Evolutionary conservation across 129 eudicot genomes (phyloP).

Genomic region (Calendula officinalis): DNA sequence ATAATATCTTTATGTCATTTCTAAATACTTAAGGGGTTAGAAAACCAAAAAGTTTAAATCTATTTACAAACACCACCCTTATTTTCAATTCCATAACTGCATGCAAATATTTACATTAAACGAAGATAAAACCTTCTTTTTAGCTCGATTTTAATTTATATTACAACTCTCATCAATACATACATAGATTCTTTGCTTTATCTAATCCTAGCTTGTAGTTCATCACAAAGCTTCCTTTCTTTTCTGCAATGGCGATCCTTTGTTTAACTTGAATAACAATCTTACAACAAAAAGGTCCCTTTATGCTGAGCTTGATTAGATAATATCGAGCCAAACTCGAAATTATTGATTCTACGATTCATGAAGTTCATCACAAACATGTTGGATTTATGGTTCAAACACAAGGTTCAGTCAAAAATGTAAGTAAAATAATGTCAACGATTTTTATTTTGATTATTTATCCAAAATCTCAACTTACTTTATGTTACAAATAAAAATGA

Average conservation of each 20-base stretch:
- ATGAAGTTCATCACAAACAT: conserved; percentile 35
- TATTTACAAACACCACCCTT: no score
- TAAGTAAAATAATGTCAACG: not conserved
- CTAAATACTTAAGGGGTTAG: not conserved
- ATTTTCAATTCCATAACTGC: no score
- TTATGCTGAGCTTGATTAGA: not conserved
- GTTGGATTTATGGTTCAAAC: conserved; percentile 51
- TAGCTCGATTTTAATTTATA: no score
- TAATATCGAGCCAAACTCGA: not conserved
- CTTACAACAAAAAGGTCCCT: not conserved
- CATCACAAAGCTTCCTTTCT: conserved; percentile 29
- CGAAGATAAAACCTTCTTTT: no score
- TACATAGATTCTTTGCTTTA: conserved; percentile 15
- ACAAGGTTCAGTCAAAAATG: conserved; percentile 63
- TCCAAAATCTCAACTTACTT: not conserved
- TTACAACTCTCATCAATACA: not conserved
- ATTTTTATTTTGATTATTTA: not conserved
- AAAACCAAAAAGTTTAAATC: not conserved
- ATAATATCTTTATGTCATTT: not conserved
- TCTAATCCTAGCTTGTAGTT: not conserved
- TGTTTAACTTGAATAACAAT: conserved; percentile 12
- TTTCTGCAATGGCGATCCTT: not conserved
- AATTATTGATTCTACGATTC: not conserved
- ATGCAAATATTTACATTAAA: no score
- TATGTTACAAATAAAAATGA: no score